Base-by-base conservation (phyloP, 1,139 yeast genomes). In the Saccharomycopsis hybrid region DNA sequence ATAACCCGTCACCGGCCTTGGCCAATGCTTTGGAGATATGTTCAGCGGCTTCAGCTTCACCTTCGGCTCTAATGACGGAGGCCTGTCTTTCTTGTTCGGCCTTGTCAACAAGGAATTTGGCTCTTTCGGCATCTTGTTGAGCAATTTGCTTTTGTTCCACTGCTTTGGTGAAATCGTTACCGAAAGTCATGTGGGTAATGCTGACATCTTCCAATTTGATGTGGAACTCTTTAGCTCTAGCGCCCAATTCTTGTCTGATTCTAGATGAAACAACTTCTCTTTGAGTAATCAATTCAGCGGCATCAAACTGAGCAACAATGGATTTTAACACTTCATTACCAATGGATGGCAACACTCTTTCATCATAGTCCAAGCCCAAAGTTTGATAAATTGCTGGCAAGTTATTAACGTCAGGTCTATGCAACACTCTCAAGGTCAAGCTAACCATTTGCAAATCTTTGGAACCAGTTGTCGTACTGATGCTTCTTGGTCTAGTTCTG, bases 61-160 rank as follows among this genome's bases (percentile, higher is more conserved):
- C 99, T 69, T 94, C 98, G 29, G 99, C 99, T 60, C 97, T 80
- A 58, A 92, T 92, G 60, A 94, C 89, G 51, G 86, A 75, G 3
- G 98, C 98, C 66, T 84, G 90, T 66, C 95, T 81, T 68, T 92
- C 97, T 69, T 94, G 99, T 68, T 92, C 97, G 3, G 98, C 98
- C 67, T 85, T 86, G 65, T 90, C 97, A 48, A 94, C 99, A 55
- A 89, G 75, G 66, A 80, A 94, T 63, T 86, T 85, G 53, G 97
- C 97, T 60, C 98, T 80, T 71, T 94, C 98, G 28, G 99, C 97
- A 64, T 94, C 98, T 70, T 94, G 98, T 72, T 92, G 98, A 33
- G 98, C 98, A 69, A 94, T 94, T 69, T 94, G 98, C 70, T 94
- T 94, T 71, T 88, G 96, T 71, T 94, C 99, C 53, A 92, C 98